Percentiles rank a stretch among this genome's conserved stretches.
Conservation (phyloP, 768 basidiomycete species). For the Brasilioporus rufonigricans region DNA sequence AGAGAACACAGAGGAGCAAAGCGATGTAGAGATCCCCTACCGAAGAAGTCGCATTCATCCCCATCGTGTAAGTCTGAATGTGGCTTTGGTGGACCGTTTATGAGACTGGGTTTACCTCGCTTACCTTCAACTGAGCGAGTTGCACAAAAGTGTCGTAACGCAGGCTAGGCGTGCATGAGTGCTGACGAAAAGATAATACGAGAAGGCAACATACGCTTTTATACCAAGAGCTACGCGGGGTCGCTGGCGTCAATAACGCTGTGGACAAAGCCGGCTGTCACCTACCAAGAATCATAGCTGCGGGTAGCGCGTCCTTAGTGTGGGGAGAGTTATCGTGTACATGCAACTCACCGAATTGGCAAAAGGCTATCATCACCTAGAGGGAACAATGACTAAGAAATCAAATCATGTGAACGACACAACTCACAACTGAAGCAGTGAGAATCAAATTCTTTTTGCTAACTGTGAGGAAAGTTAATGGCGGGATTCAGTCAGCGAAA, state of each 20-base stretch:
- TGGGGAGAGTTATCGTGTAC: neutral
- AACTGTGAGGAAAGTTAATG: slow-evolving; percentile 33
- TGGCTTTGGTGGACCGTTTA: neutral
- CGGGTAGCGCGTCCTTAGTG: slow-evolving; percentile 3
- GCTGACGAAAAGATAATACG: neutral
- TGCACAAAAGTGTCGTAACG: slow-evolving; percentile 39
- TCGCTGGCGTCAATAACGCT: slow-evolving; percentile 2
- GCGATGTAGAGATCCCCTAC: slow-evolving; percentile 51
- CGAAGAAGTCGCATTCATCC: slow-evolving; percentile 51
- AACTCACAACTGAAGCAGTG: slow-evolving; percentile 30
- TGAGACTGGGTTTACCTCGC: neutral
- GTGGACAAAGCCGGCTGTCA: neutral
- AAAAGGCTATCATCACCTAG: slow-evolving; percentile 31
- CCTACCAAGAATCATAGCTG: slow-evolving; percentile 36
- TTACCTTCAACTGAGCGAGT: slow-evolving; percentile 39
- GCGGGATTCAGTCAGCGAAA: neutral
- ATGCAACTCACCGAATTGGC: slow-evolving; percentile 36
- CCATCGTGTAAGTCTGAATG: slow-evolving; percentile 39
- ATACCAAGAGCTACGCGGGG: slow-evolving; percentile 31
- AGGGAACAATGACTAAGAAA: neutral
- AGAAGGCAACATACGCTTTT: slow-evolving; percentile 32
- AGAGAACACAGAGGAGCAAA: slow-evolving; percentile 41
- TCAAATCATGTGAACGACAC: neutral
- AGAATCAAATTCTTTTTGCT: slow-evolving; percentile 45
- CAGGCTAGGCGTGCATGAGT: slow-evolving; percentile 24